Evolutionary conservation across 208 protist species (phyloP).

Genomic region (Leishmania arabica): DNA sequence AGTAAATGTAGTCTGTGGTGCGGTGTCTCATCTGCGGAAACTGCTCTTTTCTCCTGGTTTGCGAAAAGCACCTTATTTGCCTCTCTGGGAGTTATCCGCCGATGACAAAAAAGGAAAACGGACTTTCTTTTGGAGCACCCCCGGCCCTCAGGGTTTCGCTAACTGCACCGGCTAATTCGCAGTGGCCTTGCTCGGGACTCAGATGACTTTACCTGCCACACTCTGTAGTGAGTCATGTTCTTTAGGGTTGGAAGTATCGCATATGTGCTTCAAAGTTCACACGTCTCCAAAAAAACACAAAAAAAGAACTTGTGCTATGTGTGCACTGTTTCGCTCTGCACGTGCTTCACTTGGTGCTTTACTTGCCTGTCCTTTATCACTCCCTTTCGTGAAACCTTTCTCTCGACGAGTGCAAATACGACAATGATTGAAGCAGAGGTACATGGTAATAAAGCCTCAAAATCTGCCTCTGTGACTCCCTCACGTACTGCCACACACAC

Average conservation of each 20-base stretch:
- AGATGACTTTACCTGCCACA: neutral
- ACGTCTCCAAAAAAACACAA: neutral
- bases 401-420: too few species aligned
- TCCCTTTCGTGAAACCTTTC: neutral
- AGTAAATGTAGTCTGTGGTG: slow-evolving; percentile 9
- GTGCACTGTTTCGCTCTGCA: neutral
- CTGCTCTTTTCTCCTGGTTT: slow-evolving; percentile 1
- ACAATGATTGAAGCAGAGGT: neutral
- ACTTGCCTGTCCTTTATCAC: neutral
- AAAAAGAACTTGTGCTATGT: too few species aligned
- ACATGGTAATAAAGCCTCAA: neutral
- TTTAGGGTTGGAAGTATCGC: neutral
- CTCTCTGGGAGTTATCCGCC: neutral
- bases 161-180: neutral
- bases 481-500: neutral
- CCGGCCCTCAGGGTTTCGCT: neutral
- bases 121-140: neutral
- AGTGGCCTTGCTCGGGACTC: neutral
- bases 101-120: neutral
- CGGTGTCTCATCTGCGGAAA: neutral
- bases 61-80: neutral
- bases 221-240: neutral
- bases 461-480: neutral
- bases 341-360: neutral
- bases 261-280: neutral